Percentiles rank a stretch among this genome's conserved stretches.
Conservation (phyloP, 192 early-diverging fungal genomes). For the Coemansia sp. region DNA sequence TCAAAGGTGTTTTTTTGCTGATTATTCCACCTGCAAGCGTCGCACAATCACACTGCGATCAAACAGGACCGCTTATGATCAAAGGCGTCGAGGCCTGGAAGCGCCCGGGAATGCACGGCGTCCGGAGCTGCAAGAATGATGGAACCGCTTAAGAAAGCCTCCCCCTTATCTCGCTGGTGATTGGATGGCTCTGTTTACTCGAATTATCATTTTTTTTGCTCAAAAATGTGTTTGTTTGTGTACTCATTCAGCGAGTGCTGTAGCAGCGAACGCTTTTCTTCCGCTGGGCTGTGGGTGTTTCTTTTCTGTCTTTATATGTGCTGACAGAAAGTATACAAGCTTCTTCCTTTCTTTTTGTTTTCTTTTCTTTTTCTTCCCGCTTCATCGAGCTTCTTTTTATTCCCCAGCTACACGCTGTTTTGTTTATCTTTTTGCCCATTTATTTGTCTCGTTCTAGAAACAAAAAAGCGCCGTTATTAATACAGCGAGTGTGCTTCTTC, state of each 20-base stretch:
- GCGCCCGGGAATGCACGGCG: not conserved
- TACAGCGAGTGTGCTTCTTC: not conserved
- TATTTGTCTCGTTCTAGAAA: not conserved
- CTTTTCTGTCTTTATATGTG: too few relatives aligned
- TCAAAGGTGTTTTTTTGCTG: too few relatives aligned
- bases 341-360: not conserved
- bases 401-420: not conserved
- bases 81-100: not conserved
- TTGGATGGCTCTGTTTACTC: conserved; percentile 43
- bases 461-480: not conserved
- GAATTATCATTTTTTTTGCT: conserved; percentile 8
- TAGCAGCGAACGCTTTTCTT: not conserved
- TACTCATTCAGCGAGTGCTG: not conserved
- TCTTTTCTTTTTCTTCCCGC: conserved; percentile 9
- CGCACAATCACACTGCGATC: not conserved
- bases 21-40: too few relatives aligned
- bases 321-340: too few relatives aligned
- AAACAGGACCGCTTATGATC: not conserved
- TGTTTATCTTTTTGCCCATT: conserved; percentile 16
- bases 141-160: not conserved
- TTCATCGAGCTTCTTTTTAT: not conserved
- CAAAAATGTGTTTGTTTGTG: not conserved
- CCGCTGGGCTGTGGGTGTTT: not conserved
- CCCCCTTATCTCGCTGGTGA: conserved; percentile 15
- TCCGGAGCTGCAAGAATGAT: not conserved